These are phyloP conservation scores for Pterocarpus santalinus DNA, from an alignment of 306 rosid species.

Conservation along the genomic window DNA sequence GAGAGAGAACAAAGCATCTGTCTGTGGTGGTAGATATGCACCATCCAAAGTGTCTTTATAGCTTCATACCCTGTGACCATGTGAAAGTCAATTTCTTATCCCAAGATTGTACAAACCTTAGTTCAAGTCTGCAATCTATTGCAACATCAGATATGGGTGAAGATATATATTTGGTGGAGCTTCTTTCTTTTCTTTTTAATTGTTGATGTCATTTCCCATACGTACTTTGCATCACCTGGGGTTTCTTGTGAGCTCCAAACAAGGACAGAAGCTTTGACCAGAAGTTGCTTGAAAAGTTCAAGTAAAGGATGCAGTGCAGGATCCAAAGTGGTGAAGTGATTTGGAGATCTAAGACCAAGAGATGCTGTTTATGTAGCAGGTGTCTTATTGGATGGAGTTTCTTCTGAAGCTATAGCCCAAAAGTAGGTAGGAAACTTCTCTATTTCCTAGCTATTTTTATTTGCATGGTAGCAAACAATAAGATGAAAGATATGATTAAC, in stretches of 20 bases:
- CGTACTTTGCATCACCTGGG: background rate
- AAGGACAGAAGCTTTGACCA: too few relatives aligned
- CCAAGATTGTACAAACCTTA: background rate
- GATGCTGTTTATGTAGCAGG: too few relatives aligned
- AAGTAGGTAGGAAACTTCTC: slow-evolving; percentile 22
- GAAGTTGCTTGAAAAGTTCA: too few relatives aligned
- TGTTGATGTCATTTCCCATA: background rate
- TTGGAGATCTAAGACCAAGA: too few relatives aligned
- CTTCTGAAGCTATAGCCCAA: background rate
- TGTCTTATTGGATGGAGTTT: background rate
- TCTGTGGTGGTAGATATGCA: slow-evolving; percentile 31
- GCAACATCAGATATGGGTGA: background rate
- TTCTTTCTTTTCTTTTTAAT: background rate
- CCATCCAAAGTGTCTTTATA: slow-evolving; percentile 3
- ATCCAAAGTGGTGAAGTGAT: too few relatives aligned
- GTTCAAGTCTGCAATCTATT: background rate
- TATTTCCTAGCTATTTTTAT: background rate
- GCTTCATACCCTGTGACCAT: too few relatives aligned
- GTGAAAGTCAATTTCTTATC: background rate
- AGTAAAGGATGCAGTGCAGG: slow-evolving; percentile 1
- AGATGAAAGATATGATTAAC: background rate
- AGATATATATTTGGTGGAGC: background rate
- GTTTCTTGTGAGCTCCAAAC: too few relatives aligned
- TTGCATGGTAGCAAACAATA: background rate
- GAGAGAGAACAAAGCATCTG: slow-evolving; percentile 26